phyloP scores from a whole-genome alignment of 2,329 filamentous ascomycete species.

The Fusarium sp. region DNA sequence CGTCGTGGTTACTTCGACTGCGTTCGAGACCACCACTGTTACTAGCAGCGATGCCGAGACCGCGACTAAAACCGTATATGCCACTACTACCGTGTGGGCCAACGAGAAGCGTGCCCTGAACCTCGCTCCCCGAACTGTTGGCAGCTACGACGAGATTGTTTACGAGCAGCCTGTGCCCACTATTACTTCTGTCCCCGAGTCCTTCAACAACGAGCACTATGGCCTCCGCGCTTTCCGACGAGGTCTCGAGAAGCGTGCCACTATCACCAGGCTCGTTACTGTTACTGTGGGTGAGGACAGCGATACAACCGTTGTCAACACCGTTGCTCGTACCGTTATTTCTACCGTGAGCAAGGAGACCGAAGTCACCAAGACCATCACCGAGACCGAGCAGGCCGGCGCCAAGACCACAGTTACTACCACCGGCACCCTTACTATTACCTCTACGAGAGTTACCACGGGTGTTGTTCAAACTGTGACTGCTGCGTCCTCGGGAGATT shows the following conservation, averaged over 20 bases:
- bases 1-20: constrained; percentile 50
- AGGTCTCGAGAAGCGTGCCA: constrained; percentile 50
- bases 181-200: constrained; percentile 29
- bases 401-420: constrained; percentile 54
- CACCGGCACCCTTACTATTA: constrained; percentile 53
- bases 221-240: constrained; percentile 36
- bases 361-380: constrained; percentile 47
- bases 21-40: constrained; percentile 52
- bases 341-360: constrained; percentile 47
- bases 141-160: constrained; percentile 20
- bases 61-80: constrained; percentile 51
- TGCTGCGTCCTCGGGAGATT: constrained; percentile 41
- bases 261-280: constrained; percentile 48
- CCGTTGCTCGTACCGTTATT: constrained; percentile 48
- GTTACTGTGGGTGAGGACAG: constrained; percentile 44
- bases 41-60: constrained; percentile 51
- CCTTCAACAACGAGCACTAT: constrained; percentile 26
- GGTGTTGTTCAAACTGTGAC: constrained; percentile 47
- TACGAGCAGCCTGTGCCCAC: constrained; percentile 34
- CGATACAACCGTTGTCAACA: constrained; percentile 43
- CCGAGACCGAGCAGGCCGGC: constrained; percentile 49
- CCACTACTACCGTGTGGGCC: constrained; percentile 49
- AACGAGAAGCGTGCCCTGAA: constrained; percentile 50
- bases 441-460: constrained; percentile 49
- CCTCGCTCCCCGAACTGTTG: constrained; percentile 44